Conservation (phyloP, 139 green algal species). For the Coccomyxa sp. region DNA sequence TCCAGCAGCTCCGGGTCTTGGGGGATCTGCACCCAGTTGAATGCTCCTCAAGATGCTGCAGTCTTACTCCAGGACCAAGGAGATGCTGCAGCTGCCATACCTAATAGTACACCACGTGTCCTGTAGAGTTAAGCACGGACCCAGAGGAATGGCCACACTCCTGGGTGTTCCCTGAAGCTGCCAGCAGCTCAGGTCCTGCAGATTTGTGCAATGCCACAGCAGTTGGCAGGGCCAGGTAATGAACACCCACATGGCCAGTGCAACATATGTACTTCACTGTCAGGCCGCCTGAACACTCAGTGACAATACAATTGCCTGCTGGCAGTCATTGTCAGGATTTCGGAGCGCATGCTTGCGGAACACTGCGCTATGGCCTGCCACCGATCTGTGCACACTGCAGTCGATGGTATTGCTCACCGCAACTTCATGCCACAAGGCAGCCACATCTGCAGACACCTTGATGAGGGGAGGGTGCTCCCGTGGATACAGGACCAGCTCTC, state of each 20-base stretch:
- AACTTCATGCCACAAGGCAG: neutral
- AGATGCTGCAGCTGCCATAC: neutral
- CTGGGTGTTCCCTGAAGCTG: too few relatives aligned
- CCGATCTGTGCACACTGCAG: neutral
- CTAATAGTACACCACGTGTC: too few relatives aligned
- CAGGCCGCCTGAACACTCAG: neutral
- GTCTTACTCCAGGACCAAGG: neutral
- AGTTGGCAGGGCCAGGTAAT: neutral
- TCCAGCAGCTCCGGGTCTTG: constrained; percentile 5
- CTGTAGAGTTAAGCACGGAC: too few relatives aligned
- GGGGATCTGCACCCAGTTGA: neutral
- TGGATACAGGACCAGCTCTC: neutral
- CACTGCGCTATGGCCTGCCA: neutral
- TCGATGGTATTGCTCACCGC: neutral
- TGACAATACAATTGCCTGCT: neutral
- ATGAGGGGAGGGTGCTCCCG: neutral
- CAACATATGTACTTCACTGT: too few relatives aligned
- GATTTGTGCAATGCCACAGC: neutral
- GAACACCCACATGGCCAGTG: too few relatives aligned
- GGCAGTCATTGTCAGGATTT: neutral
- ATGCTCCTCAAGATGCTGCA: neutral
- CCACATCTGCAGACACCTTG: neutral
- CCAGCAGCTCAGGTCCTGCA: neutral
- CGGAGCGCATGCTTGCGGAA: neutral
- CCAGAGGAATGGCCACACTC: too few relatives aligned